Conservation (phyloP, 116 monocot species). For the Trichopus zeylanicus region DNA sequence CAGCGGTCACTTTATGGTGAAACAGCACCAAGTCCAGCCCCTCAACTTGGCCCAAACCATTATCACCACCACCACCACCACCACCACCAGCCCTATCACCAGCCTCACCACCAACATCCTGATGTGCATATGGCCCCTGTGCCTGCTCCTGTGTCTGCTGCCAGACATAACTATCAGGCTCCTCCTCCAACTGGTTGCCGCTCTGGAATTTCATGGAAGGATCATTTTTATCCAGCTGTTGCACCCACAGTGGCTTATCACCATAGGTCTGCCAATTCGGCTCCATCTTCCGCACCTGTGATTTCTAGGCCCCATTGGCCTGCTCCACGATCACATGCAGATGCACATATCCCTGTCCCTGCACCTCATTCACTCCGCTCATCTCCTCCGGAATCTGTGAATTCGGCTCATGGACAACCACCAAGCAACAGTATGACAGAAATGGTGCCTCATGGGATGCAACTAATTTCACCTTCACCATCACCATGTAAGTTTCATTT, state of each 20-base stretch:
- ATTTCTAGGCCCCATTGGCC: background rate
- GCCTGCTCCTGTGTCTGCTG: no score
- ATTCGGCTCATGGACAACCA: conserved; percentile 54
- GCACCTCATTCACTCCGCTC: conserved; percentile 6
- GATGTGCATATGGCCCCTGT: conserved; percentile 33
- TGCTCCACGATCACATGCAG: conserved; percentile 7
- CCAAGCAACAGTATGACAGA: conserved; percentile 37
- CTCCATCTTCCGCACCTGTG: conserved; percentile 23
- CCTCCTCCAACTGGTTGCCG: conserved; percentile 22
- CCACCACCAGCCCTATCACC: conserved; percentile 45
- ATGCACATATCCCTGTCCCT: conserved; percentile 22
- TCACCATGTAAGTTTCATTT: conserved; percentile 69
- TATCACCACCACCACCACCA: conserved; percentile 44
- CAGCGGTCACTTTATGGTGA: conserved; percentile 61
- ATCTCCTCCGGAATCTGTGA: conserved; percentile 39
- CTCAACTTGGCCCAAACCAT: conserved; percentile 27
- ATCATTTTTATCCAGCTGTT: conserved; percentile 19
- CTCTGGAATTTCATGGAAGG: conserved; percentile 16
- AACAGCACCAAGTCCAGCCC: conserved; percentile 49
- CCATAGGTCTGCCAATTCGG: conserved; percentile 1
- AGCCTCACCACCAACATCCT: conserved; percentile 22
- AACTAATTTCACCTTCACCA: conserved; percentile 27
- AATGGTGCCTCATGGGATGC: conserved; percentile 17
- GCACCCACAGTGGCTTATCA: conserved; percentile 17
- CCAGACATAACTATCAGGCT: conserved; percentile 12